These are phyloP conservation scores for Arabidopsis arenosa DNA, from an alignment of 345 rosid genomes.

Conservation along the genomic window DNA sequence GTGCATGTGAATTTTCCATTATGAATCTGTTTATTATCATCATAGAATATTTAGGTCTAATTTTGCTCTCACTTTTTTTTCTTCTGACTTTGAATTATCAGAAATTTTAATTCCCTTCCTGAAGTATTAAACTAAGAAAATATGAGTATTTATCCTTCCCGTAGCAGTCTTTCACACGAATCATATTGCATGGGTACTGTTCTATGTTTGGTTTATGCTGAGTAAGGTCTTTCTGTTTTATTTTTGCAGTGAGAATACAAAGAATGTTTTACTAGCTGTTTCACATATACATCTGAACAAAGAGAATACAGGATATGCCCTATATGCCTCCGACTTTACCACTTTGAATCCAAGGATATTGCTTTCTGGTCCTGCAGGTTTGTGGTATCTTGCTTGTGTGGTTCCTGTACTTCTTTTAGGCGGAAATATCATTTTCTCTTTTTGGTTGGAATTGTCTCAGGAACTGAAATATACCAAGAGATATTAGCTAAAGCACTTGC, in stretches of 20 bases:
- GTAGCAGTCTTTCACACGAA: neutral
- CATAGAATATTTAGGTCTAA: neutral
- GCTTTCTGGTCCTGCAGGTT: constrained; percentile 96
- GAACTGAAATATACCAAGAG: constrained; percentile 93
- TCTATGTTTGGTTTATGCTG: constrained; percentile 15
- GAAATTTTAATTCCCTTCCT: too few relatives aligned
- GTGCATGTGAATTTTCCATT: constrained; percentile 14
- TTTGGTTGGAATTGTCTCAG: constrained; percentile 48
- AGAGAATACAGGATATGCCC: constrained; percentile 56
- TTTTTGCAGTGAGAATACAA: constrained; percentile 74
- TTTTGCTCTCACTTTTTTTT: neutral
- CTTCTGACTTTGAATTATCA: neutral
- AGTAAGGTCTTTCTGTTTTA: constrained; percentile 9
- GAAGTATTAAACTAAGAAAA: neutral
- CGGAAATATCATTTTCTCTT: constrained; percentile 25
- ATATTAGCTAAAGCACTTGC: constrained; percentile 93
- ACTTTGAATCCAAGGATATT: constrained; percentile 83
- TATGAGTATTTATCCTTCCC: neutral
- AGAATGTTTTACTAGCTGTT: constrained; percentile 75
- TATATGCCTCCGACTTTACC: constrained; percentile 71
- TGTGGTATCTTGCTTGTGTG: constrained; percentile 34
- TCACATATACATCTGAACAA: constrained; percentile 85
- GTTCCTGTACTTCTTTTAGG: constrained; percentile 20
- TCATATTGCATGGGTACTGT: neutral
- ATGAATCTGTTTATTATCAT: constrained; percentile 4